Percentiles rank a stretch among this genome's conserved stretches.
These are phyloP conservation scores for Cladophialophora psammophila DNA, from an alignment of 2,329 filamentous ascomycete species.

Conservation along the genomic window DNA sequence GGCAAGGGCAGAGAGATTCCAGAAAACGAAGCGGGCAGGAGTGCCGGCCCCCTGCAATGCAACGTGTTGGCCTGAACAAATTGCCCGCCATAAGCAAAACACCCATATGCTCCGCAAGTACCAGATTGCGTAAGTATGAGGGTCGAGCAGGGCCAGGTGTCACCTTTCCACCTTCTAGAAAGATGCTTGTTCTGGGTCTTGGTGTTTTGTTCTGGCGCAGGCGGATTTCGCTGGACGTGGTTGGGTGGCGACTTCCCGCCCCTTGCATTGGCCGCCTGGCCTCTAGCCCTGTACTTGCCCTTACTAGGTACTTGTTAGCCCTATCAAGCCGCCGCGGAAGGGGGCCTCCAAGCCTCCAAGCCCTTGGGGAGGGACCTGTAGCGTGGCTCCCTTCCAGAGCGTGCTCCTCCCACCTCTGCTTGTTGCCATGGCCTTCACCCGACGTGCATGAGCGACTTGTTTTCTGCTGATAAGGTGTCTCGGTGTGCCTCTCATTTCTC, in stretches of 20 bases:
- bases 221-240: slow-evolving; percentile 11
- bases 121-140: background rate
- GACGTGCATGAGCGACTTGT: slow-evolving; percentile 10
- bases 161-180: slow-evolving; percentile 36
- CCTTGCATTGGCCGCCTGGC: slow-evolving; percentile 30
- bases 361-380: slow-evolving; percentile 6
- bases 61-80: slow-evolving; percentile 15
- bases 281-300: background rate
- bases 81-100: background rate
- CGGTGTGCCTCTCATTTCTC: background rate
- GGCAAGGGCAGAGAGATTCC: background rate
- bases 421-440: background rate
- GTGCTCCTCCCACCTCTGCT: slow-evolving; percentile 9
- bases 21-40: background rate
- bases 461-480: slow-evolving; percentile 19
- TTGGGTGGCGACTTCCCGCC: slow-evolving; percentile 28
- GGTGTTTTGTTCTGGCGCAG: background rate
- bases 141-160: slow-evolving; percentile 19
- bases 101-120: background rate
- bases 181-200: slow-evolving; percentile 24
- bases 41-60: slow-evolving; percentile 25
- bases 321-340: slow-evolving; percentile 6
- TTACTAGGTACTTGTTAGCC: background rate
- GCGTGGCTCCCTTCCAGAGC: slow-evolving; percentile 18
- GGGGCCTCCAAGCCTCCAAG: background rate